Base-by-base conservation (phyloP, 495 filamentous ascomycete genomes). In the Annulohypoxylon stygium region DNA sequence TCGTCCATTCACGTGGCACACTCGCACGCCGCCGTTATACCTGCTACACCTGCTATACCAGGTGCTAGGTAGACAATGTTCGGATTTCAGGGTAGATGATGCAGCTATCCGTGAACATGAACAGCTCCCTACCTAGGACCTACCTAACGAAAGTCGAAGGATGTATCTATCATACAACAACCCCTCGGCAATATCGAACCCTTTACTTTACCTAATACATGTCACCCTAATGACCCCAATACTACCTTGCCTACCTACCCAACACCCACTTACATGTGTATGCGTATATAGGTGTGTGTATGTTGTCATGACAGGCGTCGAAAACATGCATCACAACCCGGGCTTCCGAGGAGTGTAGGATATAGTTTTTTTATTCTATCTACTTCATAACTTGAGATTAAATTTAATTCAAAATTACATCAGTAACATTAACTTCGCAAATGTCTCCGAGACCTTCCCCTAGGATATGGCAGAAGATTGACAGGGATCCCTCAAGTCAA, bases 401-500 rank as follows among this genome's bases (percentile, higher is more conserved):
- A 10, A 39, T 9, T 3, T n/a, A 43, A 43, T 43, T n/a, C 2
- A 43, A 43, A 30, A 16, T 6, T 14, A 11, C 23, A 8, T 4
- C 12, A 20, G 23, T n/a, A 45, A 48, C 30, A 47, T 36, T 51
- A 23, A 3, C 20, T 54, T 55, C 47, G 3, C n/a, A 65, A 61
- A 75, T 75, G 73, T 63, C 69, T 43, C 26, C 65, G 14, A 58
- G 48, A 53, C 59, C 61, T 23, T 65, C 48, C 12, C 73, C 69
- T 14, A 51, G 11, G 33, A 55, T 72, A 23, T 62, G 60, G 60
- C 34, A 65, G 25, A 69, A 75, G 65, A 18, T 62, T 0, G 23
- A 66, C 45, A 75, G 73, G 50, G 69, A 75, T n/a, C 60, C 69
- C 10, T 68, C 73, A 14, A 75, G 69, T 34, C 51, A 66, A 37